Conservation (phyloP, 805 yeast species). For the Starmerella gropengiesseri region DNA sequence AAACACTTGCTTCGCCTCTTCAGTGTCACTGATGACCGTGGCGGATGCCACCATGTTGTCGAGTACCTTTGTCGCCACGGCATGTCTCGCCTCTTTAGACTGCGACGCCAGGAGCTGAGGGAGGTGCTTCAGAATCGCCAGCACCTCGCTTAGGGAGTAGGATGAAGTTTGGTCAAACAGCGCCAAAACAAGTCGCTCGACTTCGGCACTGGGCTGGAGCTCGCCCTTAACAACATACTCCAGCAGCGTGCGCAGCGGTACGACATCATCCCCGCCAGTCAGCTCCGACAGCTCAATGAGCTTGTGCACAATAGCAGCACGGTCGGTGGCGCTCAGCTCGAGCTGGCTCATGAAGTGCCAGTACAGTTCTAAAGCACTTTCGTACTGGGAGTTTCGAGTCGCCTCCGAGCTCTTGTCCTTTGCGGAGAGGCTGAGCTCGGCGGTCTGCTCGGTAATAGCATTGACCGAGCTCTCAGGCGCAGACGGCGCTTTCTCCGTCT, state of each 20-base stretch:
- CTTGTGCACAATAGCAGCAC: constrained; percentile 8
- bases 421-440: neutral
- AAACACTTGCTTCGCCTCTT: constrained; percentile 50
- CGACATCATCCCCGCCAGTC: neutral
- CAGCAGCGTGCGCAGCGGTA: constrained; percentile 8
- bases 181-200: constrained; percentile 27
- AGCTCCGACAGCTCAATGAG: constrained; percentile 8
- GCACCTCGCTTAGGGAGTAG: constrained; percentile 26
- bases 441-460: neutral
- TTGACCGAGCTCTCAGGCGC: neutral
- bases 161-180: constrained; percentile 29
- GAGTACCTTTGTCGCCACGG: constrained; percentile 51
- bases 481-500: neutral
- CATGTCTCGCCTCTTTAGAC: constrained; percentile 41
- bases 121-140: constrained; percentile 36
- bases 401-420: neutral
- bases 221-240: neutral
- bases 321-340: constrained; percentile 3
- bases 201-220: constrained; percentile 9
- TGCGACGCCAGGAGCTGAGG: constrained; percentile 45
- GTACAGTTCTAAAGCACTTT: constrained; percentile 5
- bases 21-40: constrained; percentile 33
- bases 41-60: constrained; percentile 39
- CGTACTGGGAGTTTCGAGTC: too few species aligned
- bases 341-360: constrained; percentile 9